Conservation (phyloP, 225 moss, liverwort and hornwort genomes). For the Lunularia cruciata region DNA sequence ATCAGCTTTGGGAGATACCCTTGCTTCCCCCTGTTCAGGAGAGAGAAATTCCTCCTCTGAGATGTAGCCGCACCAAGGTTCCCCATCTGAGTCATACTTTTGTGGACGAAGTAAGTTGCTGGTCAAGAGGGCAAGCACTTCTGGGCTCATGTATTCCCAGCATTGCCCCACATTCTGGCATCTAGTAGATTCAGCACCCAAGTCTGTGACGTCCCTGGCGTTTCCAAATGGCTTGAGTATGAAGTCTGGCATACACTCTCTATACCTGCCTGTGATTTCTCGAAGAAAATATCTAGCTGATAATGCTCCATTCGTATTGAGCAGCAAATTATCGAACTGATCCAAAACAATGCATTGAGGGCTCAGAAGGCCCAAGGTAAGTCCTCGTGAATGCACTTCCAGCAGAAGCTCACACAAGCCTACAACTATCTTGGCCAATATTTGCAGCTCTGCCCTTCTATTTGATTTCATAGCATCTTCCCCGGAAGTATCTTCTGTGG, state of each 20-base stretch:
- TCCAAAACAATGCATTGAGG: conserved; percentile 52
- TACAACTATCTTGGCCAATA: conserved; percentile 48
- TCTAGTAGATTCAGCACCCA: neutral
- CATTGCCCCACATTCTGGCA: conserved; percentile 8
- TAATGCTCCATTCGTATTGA: conserved; percentile 44
- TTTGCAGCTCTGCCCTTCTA: conserved; percentile 12
- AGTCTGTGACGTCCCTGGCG: neutral
- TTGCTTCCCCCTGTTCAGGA: conserved; percentile 11
- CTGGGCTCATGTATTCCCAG: conserved; percentile 65
- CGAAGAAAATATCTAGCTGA: conserved; percentile 20
- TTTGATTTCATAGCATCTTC: conserved; percentile 2
- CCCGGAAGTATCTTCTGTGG: neutral
- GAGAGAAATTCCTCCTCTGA: neutral
- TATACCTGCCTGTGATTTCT: neutral
- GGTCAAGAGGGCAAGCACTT: conserved; percentile 41
- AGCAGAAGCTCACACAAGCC: conserved; percentile 66
- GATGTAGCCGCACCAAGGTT: neutral
- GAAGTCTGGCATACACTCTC: neutral
- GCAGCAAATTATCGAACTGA: conserved; percentile 50
- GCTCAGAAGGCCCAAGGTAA: conserved; percentile 50
- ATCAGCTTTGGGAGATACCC: conserved; percentile 57
- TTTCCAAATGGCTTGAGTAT: neutral
- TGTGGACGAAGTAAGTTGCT: neutral
- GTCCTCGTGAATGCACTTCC: conserved; percentile 63
- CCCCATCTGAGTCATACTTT: neutral